These are phyloP conservation scores for Phlebiopsis flavidoalba DNA, from an alignment of 768 basidiomycete species.

Conservation along the genomic window DNA sequence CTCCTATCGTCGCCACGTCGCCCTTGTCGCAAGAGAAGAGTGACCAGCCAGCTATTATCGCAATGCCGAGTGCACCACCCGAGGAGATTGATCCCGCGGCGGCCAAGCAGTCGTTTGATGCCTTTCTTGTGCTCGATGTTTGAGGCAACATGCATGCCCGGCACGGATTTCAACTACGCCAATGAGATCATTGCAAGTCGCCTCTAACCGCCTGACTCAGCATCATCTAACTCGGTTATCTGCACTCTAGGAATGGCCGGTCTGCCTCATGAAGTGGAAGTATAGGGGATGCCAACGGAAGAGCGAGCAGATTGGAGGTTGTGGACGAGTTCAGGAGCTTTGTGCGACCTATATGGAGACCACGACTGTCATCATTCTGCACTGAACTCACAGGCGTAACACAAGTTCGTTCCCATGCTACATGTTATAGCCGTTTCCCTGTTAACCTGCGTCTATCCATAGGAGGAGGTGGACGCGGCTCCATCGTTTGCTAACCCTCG, in stretches of 20 bases:
- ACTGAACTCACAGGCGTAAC: slow-evolving; percentile 85
- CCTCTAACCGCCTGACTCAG: slow-evolving; percentile 1
- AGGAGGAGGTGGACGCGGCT: slow-evolving; percentile 79
- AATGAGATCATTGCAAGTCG: slow-evolving; percentile 91
- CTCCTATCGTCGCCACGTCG: background rate
- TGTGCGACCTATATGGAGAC: slow-evolving; percentile 84
- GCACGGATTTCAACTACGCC: slow-evolving; percentile 73
- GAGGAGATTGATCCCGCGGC: slow-evolving; percentile 9
- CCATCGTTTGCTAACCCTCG: slow-evolving; percentile 70
- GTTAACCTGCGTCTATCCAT: background rate
- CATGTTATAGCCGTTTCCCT: background rate
- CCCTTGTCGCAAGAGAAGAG: background rate
- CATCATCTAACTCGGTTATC: background rate
- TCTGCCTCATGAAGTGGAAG: slow-evolving; percentile 82
- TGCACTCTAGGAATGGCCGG: slow-evolving; percentile 78
- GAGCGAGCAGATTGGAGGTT: slow-evolving; percentile 55
- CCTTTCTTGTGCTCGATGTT: slow-evolving; percentile 87
- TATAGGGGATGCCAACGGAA: slow-evolving; percentile 49
- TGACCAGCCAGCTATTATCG: background rate
- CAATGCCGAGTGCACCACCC: background rate
- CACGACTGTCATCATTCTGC: slow-evolving; percentile 79
- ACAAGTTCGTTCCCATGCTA: slow-evolving; percentile 53
- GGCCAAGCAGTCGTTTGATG: slow-evolving; percentile 55
- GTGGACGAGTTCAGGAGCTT: slow-evolving; percentile 84
- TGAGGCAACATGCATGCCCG: slow-evolving; percentile 75